A percentile compares a stretch with the other conserved stretches of the same genome.
Conservation (phyloP, 108 stramenopile genomes). For the Nitzschia sp. region DNA sequence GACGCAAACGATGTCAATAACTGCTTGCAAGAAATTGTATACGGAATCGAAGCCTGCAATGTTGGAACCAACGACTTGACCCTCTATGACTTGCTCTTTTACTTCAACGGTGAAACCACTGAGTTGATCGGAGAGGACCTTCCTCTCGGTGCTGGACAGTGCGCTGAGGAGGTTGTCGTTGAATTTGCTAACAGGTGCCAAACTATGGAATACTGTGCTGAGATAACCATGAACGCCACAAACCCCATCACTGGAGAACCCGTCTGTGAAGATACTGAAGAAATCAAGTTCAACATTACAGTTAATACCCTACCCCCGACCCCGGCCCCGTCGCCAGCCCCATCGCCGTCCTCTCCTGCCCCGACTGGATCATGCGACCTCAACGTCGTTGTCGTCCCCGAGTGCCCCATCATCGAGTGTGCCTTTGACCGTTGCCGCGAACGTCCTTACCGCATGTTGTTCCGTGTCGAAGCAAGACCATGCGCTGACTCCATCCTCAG, state of each 20-base stretch:
- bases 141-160: conserved; percentile 11
- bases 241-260: conserved; percentile 5
- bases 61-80: conserved; percentile 11
- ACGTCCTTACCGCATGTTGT: conserved; percentile 15
- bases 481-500: conserved; percentile 11
- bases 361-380: conserved; percentile 18
- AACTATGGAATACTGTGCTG: conserved; percentile 4
- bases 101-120: conserved; percentile 5
- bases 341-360: conserved; percentile 10
- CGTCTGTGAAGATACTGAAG: conserved; percentile 8
- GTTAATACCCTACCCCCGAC: conserved; percentile 10
- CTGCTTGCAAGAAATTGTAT: conserved; percentile 24
- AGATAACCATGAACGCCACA: conserved; percentile 12
- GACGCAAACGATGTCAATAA: conserved; percentile 18
- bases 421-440: conserved; percentile 19
- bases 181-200: conserved; percentile 8
- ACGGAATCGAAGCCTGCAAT: conserved; percentile 26
- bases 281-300: conserved; percentile 16
- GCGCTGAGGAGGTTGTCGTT: conserved; percentile 8
- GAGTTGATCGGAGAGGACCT: conserved; percentile 5
- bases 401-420: conserved; percentile 18
- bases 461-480: neutral
- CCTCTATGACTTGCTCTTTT: conserved; percentile 15
- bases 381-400: conserved; percentile 1
- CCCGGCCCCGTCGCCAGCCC: conserved; percentile 5